Conservation (phyloP, 2,329 filamentous ascomycete genomes). For the Epichloe elymi region DNA sequence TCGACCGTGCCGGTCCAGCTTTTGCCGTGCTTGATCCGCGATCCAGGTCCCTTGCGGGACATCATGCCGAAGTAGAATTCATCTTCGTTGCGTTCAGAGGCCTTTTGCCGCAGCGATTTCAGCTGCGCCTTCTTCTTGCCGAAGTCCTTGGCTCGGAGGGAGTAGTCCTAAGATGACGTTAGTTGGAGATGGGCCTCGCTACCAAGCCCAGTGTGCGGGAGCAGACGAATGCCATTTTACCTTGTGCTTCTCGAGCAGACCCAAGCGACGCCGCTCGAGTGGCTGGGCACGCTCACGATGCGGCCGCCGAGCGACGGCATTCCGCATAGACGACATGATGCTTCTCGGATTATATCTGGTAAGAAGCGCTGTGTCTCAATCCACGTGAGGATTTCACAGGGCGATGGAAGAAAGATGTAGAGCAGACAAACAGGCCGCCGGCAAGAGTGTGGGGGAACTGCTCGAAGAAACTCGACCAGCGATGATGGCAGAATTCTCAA, state of each 20-base stretch:
- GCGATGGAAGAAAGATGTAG: too few species aligned
- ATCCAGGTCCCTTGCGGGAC: constrained; percentile 43
- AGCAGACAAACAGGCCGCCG: too few species aligned
- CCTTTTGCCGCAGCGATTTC: constrained; percentile 46
- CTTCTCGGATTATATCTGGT: background rate
- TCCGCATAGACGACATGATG: constrained; percentile 45
- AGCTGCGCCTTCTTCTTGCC: constrained; percentile 51
- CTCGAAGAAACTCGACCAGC: background rate
- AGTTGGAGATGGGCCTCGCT: background rate
- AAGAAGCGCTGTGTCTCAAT: background rate
- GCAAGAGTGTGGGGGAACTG: too few species aligned
- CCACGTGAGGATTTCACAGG: too few species aligned
- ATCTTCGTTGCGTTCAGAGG: constrained; percentile 54
- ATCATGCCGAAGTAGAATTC: constrained; percentile 64
- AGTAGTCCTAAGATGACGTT: constrained; percentile 41
- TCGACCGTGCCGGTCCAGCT: constrained; percentile 41
- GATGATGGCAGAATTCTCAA: constrained; percentile 21
- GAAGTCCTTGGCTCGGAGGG: constrained; percentile 52
- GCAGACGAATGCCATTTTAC: constrained; percentile 23
- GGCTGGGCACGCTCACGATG: constrained; percentile 88
- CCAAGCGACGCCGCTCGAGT: constrained; percentile 68
- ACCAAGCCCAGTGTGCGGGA: background rate
- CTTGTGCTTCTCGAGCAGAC: constrained; percentile 93
- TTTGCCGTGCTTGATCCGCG: constrained; percentile 34
- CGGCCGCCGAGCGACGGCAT: constrained; percentile 63